Base-by-base conservation (phyloP, 2,329 filamentous ascomycete species). In the Fonsecaea monophora region DNA sequence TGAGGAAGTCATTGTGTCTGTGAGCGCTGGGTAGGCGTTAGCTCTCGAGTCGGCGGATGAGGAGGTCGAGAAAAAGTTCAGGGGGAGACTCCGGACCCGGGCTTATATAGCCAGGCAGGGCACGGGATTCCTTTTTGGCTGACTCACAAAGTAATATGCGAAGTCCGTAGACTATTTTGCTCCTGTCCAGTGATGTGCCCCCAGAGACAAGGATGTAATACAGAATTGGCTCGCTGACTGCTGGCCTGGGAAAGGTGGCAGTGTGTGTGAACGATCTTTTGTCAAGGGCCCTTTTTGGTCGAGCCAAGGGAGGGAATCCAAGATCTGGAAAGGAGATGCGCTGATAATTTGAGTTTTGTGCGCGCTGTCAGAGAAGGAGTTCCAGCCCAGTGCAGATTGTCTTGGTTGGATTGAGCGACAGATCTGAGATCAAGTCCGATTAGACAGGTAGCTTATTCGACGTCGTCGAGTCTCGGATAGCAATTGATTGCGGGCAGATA, bases 1-100 rank as follows among this genome's bases (percentile, higher is more conserved):
- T 60, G 69, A 62, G 56, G 65, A 64, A 67, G 69, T 71, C 71
- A 73, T 73, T 60, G 64, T 69, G 62, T 62, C 67, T 67, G 59
- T 56, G 57, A 63, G 57, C 59, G 48, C 54, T 56, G 35, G 40
- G 40, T 18, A 12, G 35, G 56, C 63, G 67, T 73, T 64, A 72
- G 68, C 40, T 64, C 48, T n/a, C 6, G 53, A 53, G 34, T 65
- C 61, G 50, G 38, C 55, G 38, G 45, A 35, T 38, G 34, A 38
- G 15, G 48, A 25, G 12, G 18, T 35, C 55, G 45, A 55, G 59
- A 48, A 34, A 50, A 50, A 50, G 45, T 50, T 50, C 21, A 50
- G 45, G 42, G 42, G 18, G 45, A 50, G 59, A 6, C 32, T 35
- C 25, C 10, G 57, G 25, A 34, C 35, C 48, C 40, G 21, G 57